Conservation (phyloP, 208 protist species). For the Trypanosoma mega region DNA sequence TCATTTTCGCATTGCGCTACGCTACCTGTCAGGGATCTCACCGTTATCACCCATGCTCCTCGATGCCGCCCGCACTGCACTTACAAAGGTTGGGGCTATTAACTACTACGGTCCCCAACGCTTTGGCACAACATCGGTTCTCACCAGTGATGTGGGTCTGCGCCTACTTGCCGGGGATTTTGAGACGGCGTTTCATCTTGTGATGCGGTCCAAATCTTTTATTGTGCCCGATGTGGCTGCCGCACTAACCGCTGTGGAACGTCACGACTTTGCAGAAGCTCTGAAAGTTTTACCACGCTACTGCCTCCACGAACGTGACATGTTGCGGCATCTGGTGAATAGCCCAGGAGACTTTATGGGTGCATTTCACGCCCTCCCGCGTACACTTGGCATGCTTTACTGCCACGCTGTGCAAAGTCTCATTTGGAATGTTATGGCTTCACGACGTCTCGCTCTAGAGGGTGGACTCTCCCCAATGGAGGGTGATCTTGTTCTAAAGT, state of each 20-base stretch:
- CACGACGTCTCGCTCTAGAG: slow-evolving; percentile 55
- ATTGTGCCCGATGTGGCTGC: slow-evolving; percentile 54
- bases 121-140: slow-evolving; percentile 91
- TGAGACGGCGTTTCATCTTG: slow-evolving; percentile 55
- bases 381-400: slow-evolving; percentile 90
- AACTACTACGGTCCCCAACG: slow-evolving; percentile 96
- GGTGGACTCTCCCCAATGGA: slow-evolving; percentile 38
- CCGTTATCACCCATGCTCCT: too few relatives aligned
- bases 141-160: slow-evolving; percentile 91
- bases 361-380: slow-evolving; percentile 72
- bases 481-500: slow-evolving; percentile 86
- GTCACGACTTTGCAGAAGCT: slow-evolving; percentile 42
- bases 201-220: slow-evolving; percentile 67
- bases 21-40: slow-evolving; percentile 40
- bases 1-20: slow-evolving; percentile 90
- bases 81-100: slow-evolving; percentile 65
- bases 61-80: slow-evolving; percentile 6
- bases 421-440: slow-evolving; percentile 93
- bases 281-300: slow-evolving; percentile 62
- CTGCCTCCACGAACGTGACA: slow-evolving; percentile 80
- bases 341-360: slow-evolving; percentile 71
- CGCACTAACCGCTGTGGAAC: slow-evolving; percentile 32
- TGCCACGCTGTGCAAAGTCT: slow-evolving; percentile 94
- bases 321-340: slow-evolving; percentile 71
- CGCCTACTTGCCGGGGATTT: slow-evolving; percentile 74